Base-by-base conservation (phyloP, 345 rosid genomes). In the Punica granatum region DNA sequence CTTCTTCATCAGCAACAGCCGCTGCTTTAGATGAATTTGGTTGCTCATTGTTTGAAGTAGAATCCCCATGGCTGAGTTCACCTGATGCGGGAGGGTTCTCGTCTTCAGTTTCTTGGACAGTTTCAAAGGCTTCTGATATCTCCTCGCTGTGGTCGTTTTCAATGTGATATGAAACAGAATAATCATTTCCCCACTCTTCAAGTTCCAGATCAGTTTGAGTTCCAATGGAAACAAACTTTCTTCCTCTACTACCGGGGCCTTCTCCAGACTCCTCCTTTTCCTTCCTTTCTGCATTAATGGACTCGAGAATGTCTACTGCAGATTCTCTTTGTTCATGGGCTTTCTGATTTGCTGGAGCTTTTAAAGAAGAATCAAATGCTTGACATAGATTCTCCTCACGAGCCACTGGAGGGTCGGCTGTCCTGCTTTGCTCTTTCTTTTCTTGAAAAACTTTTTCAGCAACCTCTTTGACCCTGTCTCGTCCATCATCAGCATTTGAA, bases 71-170 rank as follows among this genome's bases (percentile, higher is more conserved):
- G 21, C 51, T 68, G 19, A 56, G 19, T 25, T 56, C 61, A 26
- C 61, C 34, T 13, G 61, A 3, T 33, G 46, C 30, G 25, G 67
- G n/a, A 64, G 30, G 25, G 37, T 30, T 36, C 21, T 53, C 81
- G 75, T 43, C 72, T 7, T 30, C 53, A 56, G 66, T 48, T 39
- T 44, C 74, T 77, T 64, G 67, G 39, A 49, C 64, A 63, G 70
- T 68, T 42, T 25, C 31, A 62, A 56, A 70, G 21, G 37, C 69
- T 56, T 0, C 36, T 28, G 72, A 67, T 67, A 39, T 39, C 65
- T 66, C 65, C 71, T 53, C 62, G 59, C 51, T 67, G 69, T 35
- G 46, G 56, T 60, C 32, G 67, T 67, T 53, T 39, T 43, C 25
- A 32, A 64, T 26, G 41, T 28, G 51, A 51, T 63, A 69, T 32